A percentile compares a stretch with the other conserved stretches of the same genome.
phyloP scores from a whole-genome alignment of 345 rosid species.

The Barbarea vulgaris region DNA sequence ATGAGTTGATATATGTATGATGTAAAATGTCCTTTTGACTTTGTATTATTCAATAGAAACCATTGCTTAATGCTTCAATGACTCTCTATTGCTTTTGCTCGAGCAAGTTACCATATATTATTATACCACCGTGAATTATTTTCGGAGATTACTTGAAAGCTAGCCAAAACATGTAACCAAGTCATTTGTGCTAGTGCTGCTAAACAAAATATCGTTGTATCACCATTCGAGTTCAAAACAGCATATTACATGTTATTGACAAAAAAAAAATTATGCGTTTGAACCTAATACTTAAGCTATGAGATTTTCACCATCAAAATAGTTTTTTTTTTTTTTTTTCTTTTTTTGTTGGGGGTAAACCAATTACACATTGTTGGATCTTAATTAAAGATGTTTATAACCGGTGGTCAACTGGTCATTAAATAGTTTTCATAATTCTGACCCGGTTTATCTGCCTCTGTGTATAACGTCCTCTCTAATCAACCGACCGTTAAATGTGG shows the following conservation, averaged over 20 bases:
- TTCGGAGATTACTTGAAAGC: not conserved
- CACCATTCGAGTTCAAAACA: not conserved
- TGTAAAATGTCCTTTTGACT: constrained; percentile 12
- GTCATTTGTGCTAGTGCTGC: not conserved
- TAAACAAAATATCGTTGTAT: too few species aligned
- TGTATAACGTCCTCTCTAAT: not conserved
- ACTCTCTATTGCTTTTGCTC: constrained; percentile 25
- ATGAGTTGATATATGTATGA: constrained; percentile 16
- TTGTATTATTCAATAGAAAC: constrained; percentile 7
- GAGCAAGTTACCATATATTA: constrained; percentile 28
- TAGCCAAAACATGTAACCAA: not conserved
- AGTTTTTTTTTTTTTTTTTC: not conserved
- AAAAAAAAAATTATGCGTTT: not conserved
- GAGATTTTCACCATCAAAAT: not conserved
- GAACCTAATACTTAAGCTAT: not conserved
- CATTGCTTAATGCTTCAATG: constrained; percentile 30
- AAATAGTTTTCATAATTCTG: not conserved
- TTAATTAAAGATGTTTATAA: not conserved
- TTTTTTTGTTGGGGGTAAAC: not conserved
- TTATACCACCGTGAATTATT: not conserved
- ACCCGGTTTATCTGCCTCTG: not conserved
- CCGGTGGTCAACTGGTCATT: not conserved
- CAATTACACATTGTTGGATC: not conserved
- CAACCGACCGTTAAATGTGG: not conserved
- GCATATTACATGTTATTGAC: not conserved